A percentile compares a stretch with the other conserved stretches of the same genome.
These are phyloP conservation scores for Westerdykella sp. DNA, from an alignment of 2,329 filamentous ascomycete genomes.

Conservation along the genomic window DNA sequence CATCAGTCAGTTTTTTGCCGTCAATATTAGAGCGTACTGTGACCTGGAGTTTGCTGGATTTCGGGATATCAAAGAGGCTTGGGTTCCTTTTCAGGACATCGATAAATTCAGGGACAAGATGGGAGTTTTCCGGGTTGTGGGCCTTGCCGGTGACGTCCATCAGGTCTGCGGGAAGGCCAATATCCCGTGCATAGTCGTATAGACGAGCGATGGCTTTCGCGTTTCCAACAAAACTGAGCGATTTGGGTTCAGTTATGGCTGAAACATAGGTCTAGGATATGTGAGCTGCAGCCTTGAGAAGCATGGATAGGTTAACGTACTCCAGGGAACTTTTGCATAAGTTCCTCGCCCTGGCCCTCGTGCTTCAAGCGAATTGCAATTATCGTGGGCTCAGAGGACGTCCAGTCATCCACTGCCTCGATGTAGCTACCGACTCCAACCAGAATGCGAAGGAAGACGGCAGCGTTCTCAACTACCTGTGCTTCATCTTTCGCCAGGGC, in stretches of 20 bases:
- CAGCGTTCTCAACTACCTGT: constrained; percentile 9
- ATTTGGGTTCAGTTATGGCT: constrained; percentile 18
- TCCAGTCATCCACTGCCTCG: constrained; percentile 14
- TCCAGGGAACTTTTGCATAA: constrained; percentile 10
- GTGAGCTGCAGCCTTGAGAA: not conserved
- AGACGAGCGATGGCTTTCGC: constrained; percentile 9
- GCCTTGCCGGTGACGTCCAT: constrained; percentile 17
- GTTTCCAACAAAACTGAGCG: constrained; percentile 16
- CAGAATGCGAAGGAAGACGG: constrained; percentile 8
- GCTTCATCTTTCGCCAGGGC: constrained; percentile 12
- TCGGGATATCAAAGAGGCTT: constrained; percentile 5
- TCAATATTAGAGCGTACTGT: constrained; percentile 13
- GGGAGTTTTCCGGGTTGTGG: constrained; percentile 17
- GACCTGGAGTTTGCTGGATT: constrained; percentile 6
- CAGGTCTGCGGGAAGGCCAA: constrained; percentile 9
- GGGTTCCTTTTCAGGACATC: constrained; percentile 5
- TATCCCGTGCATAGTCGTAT: constrained; percentile 4
- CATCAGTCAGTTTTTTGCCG: constrained; percentile 4
- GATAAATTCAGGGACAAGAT: constrained; percentile 12
- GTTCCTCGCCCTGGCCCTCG: constrained; percentile 12
- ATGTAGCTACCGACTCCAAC: constrained; percentile 10
- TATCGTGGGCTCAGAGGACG: constrained; percentile 9
- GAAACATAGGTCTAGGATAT: constrained; percentile 14
- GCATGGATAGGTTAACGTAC: constrained; percentile 6
- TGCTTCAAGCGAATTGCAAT: constrained; percentile 14